Base-by-base conservation (phyloP, 331 rosid species). In the Spiraea crenata region DNA sequence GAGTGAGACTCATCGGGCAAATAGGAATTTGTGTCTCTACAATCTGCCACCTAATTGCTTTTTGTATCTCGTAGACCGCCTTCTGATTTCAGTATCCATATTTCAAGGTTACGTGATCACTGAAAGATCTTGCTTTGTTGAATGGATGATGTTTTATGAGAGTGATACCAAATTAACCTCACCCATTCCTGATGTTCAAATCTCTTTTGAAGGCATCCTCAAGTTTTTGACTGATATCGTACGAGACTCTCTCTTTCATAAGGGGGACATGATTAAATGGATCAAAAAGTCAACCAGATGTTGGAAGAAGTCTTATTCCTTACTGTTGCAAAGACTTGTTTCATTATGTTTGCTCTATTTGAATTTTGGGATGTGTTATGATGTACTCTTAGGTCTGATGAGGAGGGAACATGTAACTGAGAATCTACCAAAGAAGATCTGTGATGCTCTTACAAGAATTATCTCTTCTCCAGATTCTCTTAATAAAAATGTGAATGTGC, bases 71-170 rank as follows among this genome's bases (percentile, higher is more conserved):
- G 58, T 85, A 55, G 96, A 90, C 56, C 83, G 83, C 44, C 77
- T 90, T 63, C 57, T 82, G 56, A 73, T 84, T 10, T 57, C 71
- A 65, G 69, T 75, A 41, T 82, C 79, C 3, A 63, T 45, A 65
- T 9, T 25, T 34, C 65, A 65, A 1, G 85, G 87, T n/a, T 68
- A 69, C 68, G 65, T 84, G 39, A 31, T 81, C 73, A 72, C 89
- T 20, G 70, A 85, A 17, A 85, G 77, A 69, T 79, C 91, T 56
- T 80, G 79, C 56, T 85, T 90, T 69, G 46, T 70, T 63, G 93
- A 90, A 64, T 90, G 91, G 96, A 70, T 90, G 7, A 68, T 74
- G 49, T 52, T 56, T 73, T 76, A 71, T 6, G 74, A 81, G 54
- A 82, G 50, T 12, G 42, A 72, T 49, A 39, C 77, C 10, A 35